Conservation (phyloP, 345 rosid species). For the Durio zibethinus region DNA sequence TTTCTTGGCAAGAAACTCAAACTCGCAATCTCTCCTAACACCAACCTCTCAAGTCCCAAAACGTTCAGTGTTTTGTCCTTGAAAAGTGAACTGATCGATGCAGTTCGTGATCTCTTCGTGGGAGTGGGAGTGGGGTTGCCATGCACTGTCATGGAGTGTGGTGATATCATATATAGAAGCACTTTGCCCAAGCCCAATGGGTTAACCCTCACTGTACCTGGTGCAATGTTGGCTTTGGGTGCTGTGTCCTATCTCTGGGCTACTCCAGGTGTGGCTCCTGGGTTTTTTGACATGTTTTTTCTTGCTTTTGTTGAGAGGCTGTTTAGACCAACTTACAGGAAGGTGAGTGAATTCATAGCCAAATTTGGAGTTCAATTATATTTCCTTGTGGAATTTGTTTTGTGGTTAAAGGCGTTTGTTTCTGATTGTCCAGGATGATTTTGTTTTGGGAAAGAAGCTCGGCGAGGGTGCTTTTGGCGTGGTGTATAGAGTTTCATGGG, state of each 20-base stretch:
- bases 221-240: conserved; percentile 71
- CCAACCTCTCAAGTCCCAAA: conserved; percentile 28
- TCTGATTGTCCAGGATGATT: conserved; percentile 66
- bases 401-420: conserved; percentile 19
- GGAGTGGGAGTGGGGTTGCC: conserved; percentile 99
- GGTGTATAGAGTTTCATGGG: conserved; percentile 64
- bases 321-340: conserved; percentile 67
- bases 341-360: conserved; percentile 36
- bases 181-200: conserved; percentile 82
- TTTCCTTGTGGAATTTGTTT: not conserved
- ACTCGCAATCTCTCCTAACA: conserved; percentile 29
- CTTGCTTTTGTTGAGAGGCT: conserved; percentile 89
- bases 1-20: conserved; percentile 66
- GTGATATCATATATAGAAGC: conserved; percentile 90
- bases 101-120: conserved; percentile 63
- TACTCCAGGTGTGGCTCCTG: conserved; percentile 99
- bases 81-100: conserved; percentile 52
- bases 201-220: conserved; percentile 73
- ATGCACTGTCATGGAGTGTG: conserved; percentile 97
- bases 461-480: conserved; percentile 98
- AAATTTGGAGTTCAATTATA: not conserved
- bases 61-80: conserved; percentile 28
- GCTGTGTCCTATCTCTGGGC: conserved; percentile 94
- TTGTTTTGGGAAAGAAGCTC: conserved; percentile 88
- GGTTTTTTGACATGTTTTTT: conserved; percentile 92